Evolutionary conservation across 306 rosid species (phyloP).

Genomic region (Ammopiptanthus mongolicus): DNA sequence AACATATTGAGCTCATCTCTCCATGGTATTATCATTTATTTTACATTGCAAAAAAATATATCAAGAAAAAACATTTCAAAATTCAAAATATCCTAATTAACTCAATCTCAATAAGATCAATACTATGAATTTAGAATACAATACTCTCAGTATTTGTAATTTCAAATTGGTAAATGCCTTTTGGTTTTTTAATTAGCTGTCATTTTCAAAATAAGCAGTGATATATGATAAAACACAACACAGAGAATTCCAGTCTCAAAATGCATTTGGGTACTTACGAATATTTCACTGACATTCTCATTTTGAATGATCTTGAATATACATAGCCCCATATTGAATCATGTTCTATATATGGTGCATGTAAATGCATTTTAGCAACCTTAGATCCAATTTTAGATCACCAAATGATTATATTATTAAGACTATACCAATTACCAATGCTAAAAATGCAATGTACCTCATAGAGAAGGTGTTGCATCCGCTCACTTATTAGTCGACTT

Average conservation of each 20-base stretch:
- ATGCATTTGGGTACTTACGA: neutral
- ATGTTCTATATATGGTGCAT: neutral
- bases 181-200: too few relatives aligned
- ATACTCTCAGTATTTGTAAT: too few relatives aligned
- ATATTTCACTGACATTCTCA: neutral
- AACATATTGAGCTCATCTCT: too few relatives aligned
- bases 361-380: neutral
- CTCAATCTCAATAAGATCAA: too few relatives aligned
- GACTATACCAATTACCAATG: neutral
- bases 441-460: constrained; percentile 49
- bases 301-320: neutral
- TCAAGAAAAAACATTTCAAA: too few relatives aligned
- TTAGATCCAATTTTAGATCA: neutral
- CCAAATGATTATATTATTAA: neutral
- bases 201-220: neutral
- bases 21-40: too few relatives aligned
- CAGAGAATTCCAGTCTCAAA: neutral
- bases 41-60: too few relatives aligned
- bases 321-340: neutral
- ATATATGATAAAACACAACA: neutral
- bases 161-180: too few relatives aligned
- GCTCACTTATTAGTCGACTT: too few relatives aligned
- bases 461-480: constrained; percentile 81
- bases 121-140: too few relatives aligned
- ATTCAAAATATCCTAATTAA: too few relatives aligned